Evolutionary conservation across 2,329 filamentous ascomycete species (phyloP).

Genomic region (Apiospora arundinis): DNA sequence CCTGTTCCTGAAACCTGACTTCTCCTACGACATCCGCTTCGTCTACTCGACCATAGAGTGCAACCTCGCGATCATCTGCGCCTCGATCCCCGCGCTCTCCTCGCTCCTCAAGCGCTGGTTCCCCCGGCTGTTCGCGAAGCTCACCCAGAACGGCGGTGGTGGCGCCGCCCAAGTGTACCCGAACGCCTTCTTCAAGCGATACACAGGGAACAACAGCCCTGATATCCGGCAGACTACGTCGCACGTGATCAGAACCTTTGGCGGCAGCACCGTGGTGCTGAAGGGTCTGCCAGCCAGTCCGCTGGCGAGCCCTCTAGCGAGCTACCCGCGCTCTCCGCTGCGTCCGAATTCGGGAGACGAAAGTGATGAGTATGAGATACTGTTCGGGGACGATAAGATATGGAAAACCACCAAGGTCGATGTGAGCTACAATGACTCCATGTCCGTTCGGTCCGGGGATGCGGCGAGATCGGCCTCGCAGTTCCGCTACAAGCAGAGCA

Average conservation of each 20-base stretch:
- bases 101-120: neutral
- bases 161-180: neutral
- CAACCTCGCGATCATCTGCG: slow-evolving; percentile 47
- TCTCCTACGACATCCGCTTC: slow-evolving; percentile 40
- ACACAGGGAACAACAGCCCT: neutral
- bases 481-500: slow-evolving; percentile 6
- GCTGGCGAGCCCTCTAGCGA: neutral
- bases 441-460: neutral
- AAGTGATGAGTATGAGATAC: neutral
- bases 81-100: slow-evolving; percentile 43
- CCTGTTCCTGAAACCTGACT: slow-evolving; percentile 29
- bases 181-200: neutral
- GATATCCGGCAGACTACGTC: neutral
- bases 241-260: neutral
- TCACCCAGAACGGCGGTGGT: neutral
- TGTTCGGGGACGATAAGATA: neutral
- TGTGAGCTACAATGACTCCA: neutral
- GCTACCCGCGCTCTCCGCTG: neutral
- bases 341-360: neutral
- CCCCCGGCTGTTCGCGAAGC: neutral
- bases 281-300: neutral
- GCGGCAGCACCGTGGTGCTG: neutral
- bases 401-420: neutral
- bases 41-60: slow-evolving; percentile 42
- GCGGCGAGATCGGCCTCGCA: neutral